Evolutionary conservation across 2,329 filamentous ascomycete species (phyloP), one percentile per base, ranked within the genome.

Genomic region (Pseudogymnoascus sp.): DNA sequence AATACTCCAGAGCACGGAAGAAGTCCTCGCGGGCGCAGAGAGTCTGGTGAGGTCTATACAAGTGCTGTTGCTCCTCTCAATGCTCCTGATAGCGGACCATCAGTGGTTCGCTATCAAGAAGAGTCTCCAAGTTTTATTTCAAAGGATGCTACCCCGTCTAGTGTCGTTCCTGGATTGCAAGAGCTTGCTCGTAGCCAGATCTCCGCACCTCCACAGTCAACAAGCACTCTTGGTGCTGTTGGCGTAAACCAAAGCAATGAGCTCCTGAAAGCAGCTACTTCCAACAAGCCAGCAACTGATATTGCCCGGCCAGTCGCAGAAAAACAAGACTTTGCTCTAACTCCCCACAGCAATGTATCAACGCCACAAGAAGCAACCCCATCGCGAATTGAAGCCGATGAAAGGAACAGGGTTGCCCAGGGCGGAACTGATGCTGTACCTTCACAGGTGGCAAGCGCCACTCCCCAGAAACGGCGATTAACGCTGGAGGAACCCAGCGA

Each of bases 1-100:
- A 90, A 93, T 74, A 96, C 92, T 67, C 84, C 84, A 64, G 80
- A 84, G 62, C 81, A 80, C 31, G 78, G 77, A 59, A 76, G 78
- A 64, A 77, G 78, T 40, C 67, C 69, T 41, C 64, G 66, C 59
- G 65, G 63, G 60, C 67, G 66, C 60, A 70, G 67, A 67, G 69
- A 67, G 41, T 59, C 64, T 60, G 63, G 59, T 64, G 67, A 69
- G 58, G 55, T 68, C 61, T 66, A 67, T 49, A 64, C 66, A 55
- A 65, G 64, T 52, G 66, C 61, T 69, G 60, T 66, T 62, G 63
- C 63, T 62, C 65, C 64, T 40, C 63, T 64, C 68, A 66, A 66
- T 59, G 33, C 58, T 40, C 33, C 58, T n/a, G 33, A 38, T 60
- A 41, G 37, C 16, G 58, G 58, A 38, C 33, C 33, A 14, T 31